These are phyloP conservation scores for Eucalyptus virginea DNA, from an alignment of 345 rosid species.

Conservation along the genomic window DNA sequence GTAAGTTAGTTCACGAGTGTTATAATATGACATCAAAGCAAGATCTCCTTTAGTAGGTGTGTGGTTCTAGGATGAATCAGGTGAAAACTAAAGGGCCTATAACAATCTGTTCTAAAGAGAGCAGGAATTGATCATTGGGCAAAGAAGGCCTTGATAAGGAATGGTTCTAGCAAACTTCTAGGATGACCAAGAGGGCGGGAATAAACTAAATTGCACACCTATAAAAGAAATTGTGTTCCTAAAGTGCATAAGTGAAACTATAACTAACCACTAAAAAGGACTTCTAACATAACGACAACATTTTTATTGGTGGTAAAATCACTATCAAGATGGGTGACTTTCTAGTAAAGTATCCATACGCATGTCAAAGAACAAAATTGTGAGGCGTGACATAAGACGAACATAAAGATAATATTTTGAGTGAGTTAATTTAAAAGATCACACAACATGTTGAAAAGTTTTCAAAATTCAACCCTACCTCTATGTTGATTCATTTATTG, in stretches of 20 bases:
- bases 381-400: accelerated
- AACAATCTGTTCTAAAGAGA: background rate
- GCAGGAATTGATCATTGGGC: background rate
- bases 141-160: background rate
- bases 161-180: background rate
- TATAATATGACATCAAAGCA: background rate
- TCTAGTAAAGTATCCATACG: background rate
- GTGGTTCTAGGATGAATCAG: background rate
- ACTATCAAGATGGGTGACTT: background rate
- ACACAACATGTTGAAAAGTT: background rate
- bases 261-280: background rate
- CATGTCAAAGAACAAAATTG: background rate
- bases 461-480: background rate
- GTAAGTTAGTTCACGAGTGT: background rate
- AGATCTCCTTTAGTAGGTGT: background rate
- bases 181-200: background rate
- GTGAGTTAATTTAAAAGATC: background rate
- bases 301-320: background rate
- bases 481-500: background rate
- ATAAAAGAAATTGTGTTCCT: background rate
- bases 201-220: background rate
- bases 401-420: background rate
- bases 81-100: background rate
- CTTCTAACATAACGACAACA: background rate
- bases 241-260: background rate